These are phyloP conservation scores for Ascochyta lentis DNA, from an alignment of 2,329 filamentous ascomycete species.

Conservation along the genomic window DNA sequence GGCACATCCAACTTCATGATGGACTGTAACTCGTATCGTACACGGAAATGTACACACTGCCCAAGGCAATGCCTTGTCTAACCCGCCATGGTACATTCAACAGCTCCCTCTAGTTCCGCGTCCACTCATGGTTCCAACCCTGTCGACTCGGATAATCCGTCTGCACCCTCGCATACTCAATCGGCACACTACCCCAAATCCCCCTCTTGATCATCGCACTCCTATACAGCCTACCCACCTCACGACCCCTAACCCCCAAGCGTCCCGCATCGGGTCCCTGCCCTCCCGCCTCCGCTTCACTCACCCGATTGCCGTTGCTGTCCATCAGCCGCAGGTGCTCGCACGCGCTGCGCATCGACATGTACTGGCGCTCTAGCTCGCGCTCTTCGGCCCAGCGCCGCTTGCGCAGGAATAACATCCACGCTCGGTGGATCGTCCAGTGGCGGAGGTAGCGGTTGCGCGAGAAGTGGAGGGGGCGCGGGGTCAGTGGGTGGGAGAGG, in stretches of 20 bases:
- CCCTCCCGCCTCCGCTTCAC: conserved; percentile 59
- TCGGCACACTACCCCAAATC: conserved; percentile 82
- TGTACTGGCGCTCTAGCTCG: conserved; percentile 80
- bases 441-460: conserved; percentile 88
- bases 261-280: conserved; percentile 54
- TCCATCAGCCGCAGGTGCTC: conserved; percentile 74
- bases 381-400: conserved; percentile 68
- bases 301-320: conserved; percentile 49
- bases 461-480: conserved; percentile 83
- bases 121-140: conserved; percentile 96
- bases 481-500: conserved; percentile 71
- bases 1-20: not conserved
- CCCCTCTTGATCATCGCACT: conserved; percentile 92
- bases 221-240: conserved; percentile 78
- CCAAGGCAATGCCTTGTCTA: not conserved
- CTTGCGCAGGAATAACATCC: conserved; percentile 79
- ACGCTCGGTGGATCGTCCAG: conserved; percentile 99
- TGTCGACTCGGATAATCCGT: conserved; percentile 79
- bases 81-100: not conserved
- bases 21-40: not conserved
- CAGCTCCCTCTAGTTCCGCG: conserved; percentile 55
- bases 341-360: conserved; percentile 82
- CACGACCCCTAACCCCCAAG: conserved; percentile 49
- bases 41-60: not conserved
- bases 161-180: conserved; percentile 87